Evolutionary conservation across 495 filamentous ascomycete species (phyloP).

Genomic region (Tuber calosporum): DNA sequence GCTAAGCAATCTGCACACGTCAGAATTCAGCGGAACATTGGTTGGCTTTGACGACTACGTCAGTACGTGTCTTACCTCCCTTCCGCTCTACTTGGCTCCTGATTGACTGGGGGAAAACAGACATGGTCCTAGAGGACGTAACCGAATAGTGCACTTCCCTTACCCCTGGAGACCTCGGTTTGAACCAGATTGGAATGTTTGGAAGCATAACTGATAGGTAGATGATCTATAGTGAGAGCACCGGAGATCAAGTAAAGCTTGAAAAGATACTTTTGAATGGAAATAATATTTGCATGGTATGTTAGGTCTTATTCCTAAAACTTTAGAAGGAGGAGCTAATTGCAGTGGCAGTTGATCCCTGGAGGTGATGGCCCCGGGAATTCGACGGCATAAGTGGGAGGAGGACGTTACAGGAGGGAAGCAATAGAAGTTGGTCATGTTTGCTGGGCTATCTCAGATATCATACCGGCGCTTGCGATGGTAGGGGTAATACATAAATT

Average conservation of each 20-base stretch:
- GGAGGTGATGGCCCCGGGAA: conserved; percentile 67
- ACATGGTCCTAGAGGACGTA: conserved; percentile 96
- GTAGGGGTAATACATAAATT: neutral
- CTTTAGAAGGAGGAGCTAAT: conserved; percentile 9
- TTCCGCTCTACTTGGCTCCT: neutral
- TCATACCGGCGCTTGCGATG: neutral
- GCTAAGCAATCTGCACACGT: neutral
- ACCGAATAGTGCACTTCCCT: conserved; percentile 75
- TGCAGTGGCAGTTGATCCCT: conserved; percentile 62
- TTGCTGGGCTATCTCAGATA: neutral
- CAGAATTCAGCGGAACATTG: conserved; percentile 90
- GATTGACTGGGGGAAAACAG: conserved; percentile 47
- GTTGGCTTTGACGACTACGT: conserved; percentile 98
- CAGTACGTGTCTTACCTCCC: conserved; percentile 60
- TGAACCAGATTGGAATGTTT: neutral
- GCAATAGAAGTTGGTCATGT: neutral
- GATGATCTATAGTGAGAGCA: conserved; percentile 64
- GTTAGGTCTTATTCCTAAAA: conserved; percentile 3
- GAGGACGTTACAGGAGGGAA: neutral
- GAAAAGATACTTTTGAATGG: conserved; percentile 94
- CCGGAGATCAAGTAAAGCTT: conserved; percentile 74
- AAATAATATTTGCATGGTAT: conserved; percentile 98
- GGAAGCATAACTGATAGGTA: neutral
- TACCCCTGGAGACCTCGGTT: neutral
- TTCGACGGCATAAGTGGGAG: neutral